These are phyloP conservation scores for Gaeumannomyces sp. DNA, from an alignment of 2,329 filamentous ascomycete species.

Conservation along the genomic window DNA sequence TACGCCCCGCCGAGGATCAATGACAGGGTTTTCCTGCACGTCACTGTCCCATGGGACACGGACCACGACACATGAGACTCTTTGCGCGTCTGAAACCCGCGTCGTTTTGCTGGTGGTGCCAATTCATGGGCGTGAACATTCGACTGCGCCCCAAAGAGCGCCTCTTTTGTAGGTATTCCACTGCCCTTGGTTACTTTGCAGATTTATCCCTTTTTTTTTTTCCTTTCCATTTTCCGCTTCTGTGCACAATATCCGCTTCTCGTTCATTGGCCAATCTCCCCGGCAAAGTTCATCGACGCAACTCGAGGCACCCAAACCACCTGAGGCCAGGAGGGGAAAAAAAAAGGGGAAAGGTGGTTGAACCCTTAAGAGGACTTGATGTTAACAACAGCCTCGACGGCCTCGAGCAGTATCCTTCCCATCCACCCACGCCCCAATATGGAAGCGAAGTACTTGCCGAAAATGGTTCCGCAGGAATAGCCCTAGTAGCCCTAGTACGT, in stretches of 20 bases:
- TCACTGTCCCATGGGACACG: neutral
- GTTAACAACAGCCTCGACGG: too few relatives aligned
- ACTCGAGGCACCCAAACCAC: neutral
- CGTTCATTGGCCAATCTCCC: neutral
- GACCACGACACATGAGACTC: neutral
- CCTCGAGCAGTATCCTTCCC: too few relatives aligned
- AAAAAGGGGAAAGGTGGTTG: too few relatives aligned
- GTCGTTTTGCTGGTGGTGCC: neutral
- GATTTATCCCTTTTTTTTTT: neutral
- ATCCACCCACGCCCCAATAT: too few relatives aligned
- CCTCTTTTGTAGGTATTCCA: neutral
- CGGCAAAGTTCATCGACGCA: too few relatives aligned
- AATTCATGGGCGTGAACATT: neutral
- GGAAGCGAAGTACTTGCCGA: too few relatives aligned
- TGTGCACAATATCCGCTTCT: neutral
- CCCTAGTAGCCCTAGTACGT: too few relatives aligned
- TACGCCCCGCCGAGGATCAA: neutral
- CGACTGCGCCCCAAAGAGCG: neutral
- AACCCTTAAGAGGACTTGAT: too few relatives aligned
- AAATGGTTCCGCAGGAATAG: too few relatives aligned
- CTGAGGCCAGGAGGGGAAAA: neutral
- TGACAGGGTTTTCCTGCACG: neutral
- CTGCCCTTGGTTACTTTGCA: neutral
- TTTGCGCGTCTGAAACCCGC: neutral
- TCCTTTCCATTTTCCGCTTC: neutral